A percentile compares a stretch with the other conserved stretches of the same genome.
Conservation (phyloP, 768 basidiomycete genomes). For the Leccinum fibrillosum region DNA sequence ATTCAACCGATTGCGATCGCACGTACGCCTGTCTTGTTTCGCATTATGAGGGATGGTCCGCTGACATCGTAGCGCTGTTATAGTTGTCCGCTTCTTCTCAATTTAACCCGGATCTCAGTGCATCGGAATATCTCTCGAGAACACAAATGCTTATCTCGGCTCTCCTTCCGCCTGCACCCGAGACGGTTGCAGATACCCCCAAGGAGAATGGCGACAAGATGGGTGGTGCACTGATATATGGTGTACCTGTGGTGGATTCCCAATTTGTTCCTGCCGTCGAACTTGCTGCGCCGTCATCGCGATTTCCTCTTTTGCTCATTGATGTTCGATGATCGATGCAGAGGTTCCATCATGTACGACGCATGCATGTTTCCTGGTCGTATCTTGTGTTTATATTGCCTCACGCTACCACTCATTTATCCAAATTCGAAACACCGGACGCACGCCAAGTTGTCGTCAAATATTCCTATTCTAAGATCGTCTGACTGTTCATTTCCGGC, state of each 20-base stretch:
- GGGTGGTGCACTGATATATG: slow-evolving; percentile 47
- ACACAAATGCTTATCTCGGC: slow-evolving; percentile 62
- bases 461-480: slow-evolving; percentile 13
- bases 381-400: slow-evolving; percentile 15
- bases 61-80: slow-evolving; percentile 4
- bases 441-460: slow-evolving; percentile 10
- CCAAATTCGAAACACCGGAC: slow-evolving; percentile 25
- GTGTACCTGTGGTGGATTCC: slow-evolving; percentile 49
- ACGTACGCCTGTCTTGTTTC: slow-evolving; percentile 24
- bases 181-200: slow-evolving; percentile 14
- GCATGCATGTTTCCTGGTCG: slow-evolving; percentile 9
- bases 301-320: slow-evolving; percentile 73
- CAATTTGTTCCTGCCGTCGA: slow-evolving; percentile 58
- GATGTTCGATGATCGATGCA: slow-evolving; percentile 33
- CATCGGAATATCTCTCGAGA: slow-evolving; percentile 47
- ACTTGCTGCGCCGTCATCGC: slow-evolving; percentile 64
- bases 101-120: slow-evolving; percentile 24
- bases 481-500: slow-evolving; percentile 8
- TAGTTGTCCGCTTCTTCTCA: slow-evolving; percentile 14
- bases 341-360: slow-evolving; percentile 16
- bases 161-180: slow-evolving; percentile 43
- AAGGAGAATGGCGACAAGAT: slow-evolving; percentile 19
- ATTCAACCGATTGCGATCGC: slow-evolving; percentile 22
- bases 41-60: background rate
- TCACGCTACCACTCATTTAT: slow-evolving; percentile 28